Conservation (phyloP, 345 rosid species). For the Gossypium herbaceum region DNA sequence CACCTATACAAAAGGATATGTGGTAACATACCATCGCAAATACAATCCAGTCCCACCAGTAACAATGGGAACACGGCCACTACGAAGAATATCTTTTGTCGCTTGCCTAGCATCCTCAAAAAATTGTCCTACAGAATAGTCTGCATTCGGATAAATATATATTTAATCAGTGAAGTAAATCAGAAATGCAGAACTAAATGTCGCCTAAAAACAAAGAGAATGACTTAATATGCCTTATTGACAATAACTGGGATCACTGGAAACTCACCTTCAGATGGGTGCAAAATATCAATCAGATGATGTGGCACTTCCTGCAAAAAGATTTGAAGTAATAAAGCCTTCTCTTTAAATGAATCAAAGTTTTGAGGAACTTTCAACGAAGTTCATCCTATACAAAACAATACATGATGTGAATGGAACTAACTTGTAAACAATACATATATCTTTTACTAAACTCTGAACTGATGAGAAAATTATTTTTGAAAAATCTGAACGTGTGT, state of each 20-base stretch:
- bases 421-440: background rate
- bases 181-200: conserved; percentile 3
- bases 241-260: conserved; percentile 6
- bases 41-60: conserved; percentile 93
- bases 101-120: conserved; percentile 73
- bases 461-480: background rate
- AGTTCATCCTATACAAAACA: background rate
- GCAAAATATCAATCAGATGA: conserved; percentile 76
- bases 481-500: background rate
- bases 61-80: conserved; percentile 72
- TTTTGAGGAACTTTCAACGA: background rate
- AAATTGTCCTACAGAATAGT: conserved; percentile 80
- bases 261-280: conserved; percentile 73
- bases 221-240: conserved; percentile 7
- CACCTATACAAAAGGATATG: conserved; percentile 9
- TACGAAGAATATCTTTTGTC: conserved; percentile 53
- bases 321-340: background rate
- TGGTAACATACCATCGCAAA: conserved; percentile 70
- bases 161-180: background rate
- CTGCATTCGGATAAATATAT: conserved; percentile 30
- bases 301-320: conserved; percentile 74
- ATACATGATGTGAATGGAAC: background rate
- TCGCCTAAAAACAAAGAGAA: conserved; percentile 2
- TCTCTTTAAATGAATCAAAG: background rate
- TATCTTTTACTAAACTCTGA: background rate